A percentile compares a stretch with the other conserved stretches of the same genome.
phyloP scores from a whole-genome alignment of 257 asterid species.

The Lantana camara region DNA sequence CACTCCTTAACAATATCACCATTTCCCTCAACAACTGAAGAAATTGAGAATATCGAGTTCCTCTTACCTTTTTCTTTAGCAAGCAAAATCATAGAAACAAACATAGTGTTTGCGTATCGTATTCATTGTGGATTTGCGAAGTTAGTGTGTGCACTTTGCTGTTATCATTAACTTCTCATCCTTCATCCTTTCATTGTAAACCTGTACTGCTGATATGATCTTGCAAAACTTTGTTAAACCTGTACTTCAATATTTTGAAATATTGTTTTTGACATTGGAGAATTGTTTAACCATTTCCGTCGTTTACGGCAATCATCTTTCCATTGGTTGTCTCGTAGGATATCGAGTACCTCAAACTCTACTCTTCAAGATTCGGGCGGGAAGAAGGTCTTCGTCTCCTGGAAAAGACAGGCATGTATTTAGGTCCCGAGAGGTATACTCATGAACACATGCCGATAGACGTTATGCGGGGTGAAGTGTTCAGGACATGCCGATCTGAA shows the following conservation, averaged over 20 bases:
- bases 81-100: too few relatives aligned
- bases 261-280: neutral
- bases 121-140: neutral
- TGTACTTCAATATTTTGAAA: too few relatives aligned
- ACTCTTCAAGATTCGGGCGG: constrained; percentile 80
- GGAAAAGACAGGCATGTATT: constrained; percentile 87
- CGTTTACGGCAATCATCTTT: neutral
- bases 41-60: too few relatives aligned
- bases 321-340: constrained; percentile 52
- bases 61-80: too few relatives aligned
- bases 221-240: too few relatives aligned
- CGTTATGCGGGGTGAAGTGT: constrained; percentile 87
- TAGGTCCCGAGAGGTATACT: constrained; percentile 87
- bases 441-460: constrained; percentile 85
- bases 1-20: too few relatives aligned
- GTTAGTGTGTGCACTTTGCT: neutral
- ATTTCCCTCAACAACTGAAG: too few relatives aligned
- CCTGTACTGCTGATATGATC: neutral
- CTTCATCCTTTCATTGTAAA: neutral
- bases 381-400: constrained; percentile 78
- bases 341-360: constrained; percentile 81
- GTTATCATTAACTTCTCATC: neutral
- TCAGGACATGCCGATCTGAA: constrained; percentile 70
- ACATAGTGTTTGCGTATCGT: neutral
- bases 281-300: neutral